A percentile compares a stretch with the other conserved stretches of the same genome.
These are phyloP conservation scores for Pyricularia pennisetigena DNA, from an alignment of 2,329 filamentous ascomycete species.

Conservation along the genomic window DNA sequence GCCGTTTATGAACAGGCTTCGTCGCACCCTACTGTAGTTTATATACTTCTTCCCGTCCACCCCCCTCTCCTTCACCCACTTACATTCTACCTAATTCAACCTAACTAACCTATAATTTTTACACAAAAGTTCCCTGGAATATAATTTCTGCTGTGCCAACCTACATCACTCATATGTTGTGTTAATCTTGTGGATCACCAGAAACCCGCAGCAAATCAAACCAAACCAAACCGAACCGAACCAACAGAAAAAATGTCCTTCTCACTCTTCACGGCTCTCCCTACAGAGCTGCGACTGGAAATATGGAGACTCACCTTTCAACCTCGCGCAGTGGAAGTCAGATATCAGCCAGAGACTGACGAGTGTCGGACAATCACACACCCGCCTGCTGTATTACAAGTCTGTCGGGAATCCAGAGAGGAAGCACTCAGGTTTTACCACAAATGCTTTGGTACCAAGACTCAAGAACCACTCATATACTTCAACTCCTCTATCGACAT, in stretches of 20 bases:
- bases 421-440: slow-evolving; percentile 29
- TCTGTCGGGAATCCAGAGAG: slow-evolving; percentile 29
- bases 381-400: slow-evolving; percentile 29
- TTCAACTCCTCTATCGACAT: slow-evolving; percentile 26
- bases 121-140: neutral
- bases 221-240: neutral
- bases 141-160: neutral
- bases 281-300: slow-evolving; percentile 27
- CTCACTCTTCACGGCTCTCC: slow-evolving; percentile 22
- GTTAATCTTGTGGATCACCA: neutral
- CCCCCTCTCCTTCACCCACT: neutral
- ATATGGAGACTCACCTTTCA: slow-evolving; percentile 28
- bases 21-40: neutral
- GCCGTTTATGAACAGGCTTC: neutral
- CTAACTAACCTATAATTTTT: neutral
- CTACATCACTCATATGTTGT: neutral
- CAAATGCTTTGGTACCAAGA: slow-evolving; percentile 22
- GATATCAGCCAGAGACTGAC: slow-evolving; percentile 25
- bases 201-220: too few relatives aligned
- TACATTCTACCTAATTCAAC: neutral
- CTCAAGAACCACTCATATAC: slow-evolving; percentile 21
- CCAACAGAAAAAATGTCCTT: slow-evolving; percentile 10
- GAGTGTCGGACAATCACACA: slow-evolving; percentile 25
- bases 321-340: slow-evolving; percentile 27
- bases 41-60: neutral